Evolutionary conservation across 768 basidiomycete genomes (phyloP).

Genomic region (Sarcodon sp.): DNA sequence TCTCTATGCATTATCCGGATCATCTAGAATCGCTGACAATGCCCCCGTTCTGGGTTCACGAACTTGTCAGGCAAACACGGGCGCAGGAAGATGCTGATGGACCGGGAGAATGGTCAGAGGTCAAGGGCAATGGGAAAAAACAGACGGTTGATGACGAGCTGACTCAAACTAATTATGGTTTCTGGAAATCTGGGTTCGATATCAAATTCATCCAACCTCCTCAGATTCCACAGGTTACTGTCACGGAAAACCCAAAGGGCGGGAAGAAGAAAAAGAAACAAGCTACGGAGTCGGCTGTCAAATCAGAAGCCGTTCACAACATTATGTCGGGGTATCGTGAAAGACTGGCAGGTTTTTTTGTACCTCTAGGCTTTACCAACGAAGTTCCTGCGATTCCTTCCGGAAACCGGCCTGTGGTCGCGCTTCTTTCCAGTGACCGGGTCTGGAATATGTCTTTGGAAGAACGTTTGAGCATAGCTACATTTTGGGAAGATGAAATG

Average conservation of each 20-base stretch:
- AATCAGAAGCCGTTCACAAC: neutral
- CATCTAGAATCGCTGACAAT: conserved; percentile 26
- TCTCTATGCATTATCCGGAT: conserved; percentile 33
- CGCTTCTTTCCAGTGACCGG: neutral
- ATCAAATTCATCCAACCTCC: conserved; percentile 9
- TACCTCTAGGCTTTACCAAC: conserved; percentile 5
- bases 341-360: conserved; percentile 3
- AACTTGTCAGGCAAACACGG: conserved; percentile 6
- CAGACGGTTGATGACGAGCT: neutral
- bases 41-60: conserved; percentile 37
- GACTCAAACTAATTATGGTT: conserved; percentile 5
- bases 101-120: conserved; percentile 23
- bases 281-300: neutral
- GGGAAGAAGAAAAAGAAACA: conserved; percentile 2
- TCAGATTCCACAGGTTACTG: too few species aligned
- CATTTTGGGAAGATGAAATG: conserved; percentile 10
- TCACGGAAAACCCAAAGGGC: neutral
- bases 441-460: conserved; percentile 8
- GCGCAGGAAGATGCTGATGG: conserved; percentile 7
- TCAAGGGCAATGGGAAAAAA: conserved; percentile 2
- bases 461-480: conserved; percentile 5
- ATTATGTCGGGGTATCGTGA: neutral
- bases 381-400: conserved; percentile 3
- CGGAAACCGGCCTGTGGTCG: neutral
- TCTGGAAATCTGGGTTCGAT: conserved; percentile 14